These are phyloP conservation scores for Emericellopsis cladophorae DNA, from an alignment of 2,329 filamentous ascomycete species.

Conservation along the genomic window DNA sequence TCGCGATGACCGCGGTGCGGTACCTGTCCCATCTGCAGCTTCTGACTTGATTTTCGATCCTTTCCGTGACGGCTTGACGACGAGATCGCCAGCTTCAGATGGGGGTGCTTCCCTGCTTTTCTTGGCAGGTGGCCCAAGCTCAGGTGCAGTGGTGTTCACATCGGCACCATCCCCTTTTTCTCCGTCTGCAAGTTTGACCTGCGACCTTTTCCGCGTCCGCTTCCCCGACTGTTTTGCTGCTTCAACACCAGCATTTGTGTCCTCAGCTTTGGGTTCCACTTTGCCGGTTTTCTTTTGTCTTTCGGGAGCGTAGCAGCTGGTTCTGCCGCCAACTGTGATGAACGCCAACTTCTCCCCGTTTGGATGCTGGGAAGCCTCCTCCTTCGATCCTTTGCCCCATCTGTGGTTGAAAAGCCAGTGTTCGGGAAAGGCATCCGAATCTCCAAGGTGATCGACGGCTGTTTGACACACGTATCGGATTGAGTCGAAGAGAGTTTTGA, in stretches of 20 bases:
- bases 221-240: not conserved
- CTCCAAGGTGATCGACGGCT: constrained; percentile 65
- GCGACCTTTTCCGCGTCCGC: not conserved
- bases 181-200: not conserved
- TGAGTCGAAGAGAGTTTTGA: constrained; percentile 56
- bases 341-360: constrained; percentile 78
- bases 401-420: constrained; percentile 82
- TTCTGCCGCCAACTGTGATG: constrained; percentile 80
- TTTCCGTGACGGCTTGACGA: no score
- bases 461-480: constrained; percentile 70
- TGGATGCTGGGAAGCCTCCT: constrained; percentile 52
- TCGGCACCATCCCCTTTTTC: not conserved
- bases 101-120: not conserved
- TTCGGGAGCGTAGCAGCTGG: constrained; percentile 75
- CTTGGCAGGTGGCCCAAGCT: not conserved
- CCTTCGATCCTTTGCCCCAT: constrained; percentile 84
- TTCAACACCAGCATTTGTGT: not conserved
- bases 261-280: constrained; percentile 18
- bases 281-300: constrained; percentile 67
- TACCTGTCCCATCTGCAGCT: not conserved
- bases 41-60: constrained; percentile 1
- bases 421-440: constrained; percentile 73
- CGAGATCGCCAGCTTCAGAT: no score
- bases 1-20: not conserved
- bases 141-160: no score